Evolutionary conservation across 192 early-diverging fungal species (phyloP), one percentile per base, ranked within the genome.

Genomic region (Lunasporangiospora selenospora): DNA sequence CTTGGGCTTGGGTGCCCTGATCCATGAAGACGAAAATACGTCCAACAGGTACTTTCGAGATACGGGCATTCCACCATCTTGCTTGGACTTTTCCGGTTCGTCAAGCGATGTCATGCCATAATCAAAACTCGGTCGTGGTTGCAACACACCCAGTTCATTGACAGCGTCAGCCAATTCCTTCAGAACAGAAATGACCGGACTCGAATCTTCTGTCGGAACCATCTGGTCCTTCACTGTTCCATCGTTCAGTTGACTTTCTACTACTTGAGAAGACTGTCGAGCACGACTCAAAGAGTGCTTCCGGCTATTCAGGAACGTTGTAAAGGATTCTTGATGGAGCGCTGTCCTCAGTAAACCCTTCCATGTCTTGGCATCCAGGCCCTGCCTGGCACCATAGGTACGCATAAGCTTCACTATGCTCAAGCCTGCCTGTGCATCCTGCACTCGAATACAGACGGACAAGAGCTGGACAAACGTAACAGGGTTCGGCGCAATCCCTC

Each of bases 331-430:
- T n/a, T n/a, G n/a, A n/a, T n/a, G n/a, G n/a, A n/a, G n/a, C n/a
- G n/a, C n/a, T n/a, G n/a, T n/a, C 30, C 61, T 42, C 19, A 73
- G 19, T 16, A 73, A 24, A 11, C 69, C 69, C 39, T 73, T 73
- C 69, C 69, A 73, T 4, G 69, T 61, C 40, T 73, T 73, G 18
- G 60, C 69, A 38, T 73, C 69, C 23, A 57, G 39, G 6, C 56
- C 55, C 4, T 53, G 53, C n/a, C n/a, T n/a, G n/a, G n/a, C n/a
- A n/a, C n/a, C n/a, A 1, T 58, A 21, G 3, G 37, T 41, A 12
- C 69, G 23, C 55, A 63, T 73, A 1, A 55, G 46, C 10, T 49
- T 53, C 0, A 73, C 15, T 2, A 38, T 58, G 2, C 21, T 19
- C 34, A 73, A 4, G 6, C 69, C 69, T 12, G 49, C n/a, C 2